Conservation (phyloP, 306 rosid species). For the Parietaria judaica region DNA sequence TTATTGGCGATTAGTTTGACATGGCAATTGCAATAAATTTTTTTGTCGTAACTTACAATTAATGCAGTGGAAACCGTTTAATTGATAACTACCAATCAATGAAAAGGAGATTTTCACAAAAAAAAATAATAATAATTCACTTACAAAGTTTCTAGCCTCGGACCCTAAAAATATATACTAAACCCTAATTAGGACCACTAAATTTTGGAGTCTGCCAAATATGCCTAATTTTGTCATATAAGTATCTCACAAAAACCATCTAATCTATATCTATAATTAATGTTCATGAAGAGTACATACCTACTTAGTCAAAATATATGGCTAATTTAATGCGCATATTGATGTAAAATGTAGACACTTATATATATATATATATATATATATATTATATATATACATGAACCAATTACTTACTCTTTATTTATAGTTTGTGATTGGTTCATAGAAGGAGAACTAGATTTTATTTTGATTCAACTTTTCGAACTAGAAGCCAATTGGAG, state of each 20-base stretch:
- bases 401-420: neutral
- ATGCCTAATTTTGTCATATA: constrained; percentile 9
- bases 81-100: too few species aligned
- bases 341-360: neutral
- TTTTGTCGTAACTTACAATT: too few species aligned
- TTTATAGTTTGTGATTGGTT: neutral
- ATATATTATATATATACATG: too few species aligned
- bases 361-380: too few species aligned
- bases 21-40: neutral
- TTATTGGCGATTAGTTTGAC: neutral
- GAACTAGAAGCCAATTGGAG: neutral
- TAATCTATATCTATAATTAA: neutral
- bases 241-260: neutral
- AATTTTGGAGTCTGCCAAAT: neutral
- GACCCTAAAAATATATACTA: neutral
- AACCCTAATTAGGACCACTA: constrained; percentile 8
- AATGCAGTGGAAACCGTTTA: too few species aligned
- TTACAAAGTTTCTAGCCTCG: neutral
- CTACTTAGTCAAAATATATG: neutral
- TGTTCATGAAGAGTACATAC: neutral
- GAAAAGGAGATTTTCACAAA: neutral
- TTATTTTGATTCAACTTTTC: neutral
- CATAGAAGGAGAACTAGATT: constrained; percentile 1
- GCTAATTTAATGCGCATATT: too few species aligned
- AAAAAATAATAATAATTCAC: neutral